Evolutionary conservation across 345 rosid species (phyloP).

Genomic region (Eucalyptus shirleyi): DNA sequence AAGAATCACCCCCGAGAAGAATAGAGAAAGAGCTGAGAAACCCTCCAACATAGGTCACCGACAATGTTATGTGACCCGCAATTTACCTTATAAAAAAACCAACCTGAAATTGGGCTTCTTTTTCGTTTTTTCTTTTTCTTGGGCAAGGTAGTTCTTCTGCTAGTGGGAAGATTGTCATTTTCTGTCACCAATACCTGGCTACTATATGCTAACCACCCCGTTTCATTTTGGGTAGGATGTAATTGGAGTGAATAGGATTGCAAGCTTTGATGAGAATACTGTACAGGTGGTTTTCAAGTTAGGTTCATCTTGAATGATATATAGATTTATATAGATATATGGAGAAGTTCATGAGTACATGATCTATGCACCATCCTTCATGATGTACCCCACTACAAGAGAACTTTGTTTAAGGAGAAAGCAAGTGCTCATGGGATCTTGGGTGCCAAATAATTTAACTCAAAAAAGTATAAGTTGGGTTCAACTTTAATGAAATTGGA

Average conservation of each 20-base stretch:
- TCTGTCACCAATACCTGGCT: background rate
- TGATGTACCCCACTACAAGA: background rate
- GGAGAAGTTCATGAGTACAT: background rate
- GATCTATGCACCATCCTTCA: background rate
- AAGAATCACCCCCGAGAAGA: background rate
- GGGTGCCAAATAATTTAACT: background rate
- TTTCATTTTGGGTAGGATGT: background rate
- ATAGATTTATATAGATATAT: background rate
- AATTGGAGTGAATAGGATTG: background rate
- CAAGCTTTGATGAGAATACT: background rate
- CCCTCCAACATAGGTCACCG: background rate
- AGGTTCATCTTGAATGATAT: background rate
- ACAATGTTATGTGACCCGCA: background rate
- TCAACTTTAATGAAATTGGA: background rate
- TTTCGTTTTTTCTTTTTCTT: background rate
- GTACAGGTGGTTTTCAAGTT: background rate
- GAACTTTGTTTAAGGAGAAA: background rate
- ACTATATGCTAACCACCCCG: background rate
- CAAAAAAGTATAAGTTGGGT: background rate
- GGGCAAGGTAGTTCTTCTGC: background rate
- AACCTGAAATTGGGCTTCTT: background rate
- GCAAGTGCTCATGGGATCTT: background rate
- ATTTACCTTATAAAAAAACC: background rate
- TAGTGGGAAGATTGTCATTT: background rate
- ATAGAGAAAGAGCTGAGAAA: background rate